These are phyloP conservation scores for Plasmopara muralis DNA, from an alignment of 352 stramenopile genomes.

Conservation along the genomic window DNA sequence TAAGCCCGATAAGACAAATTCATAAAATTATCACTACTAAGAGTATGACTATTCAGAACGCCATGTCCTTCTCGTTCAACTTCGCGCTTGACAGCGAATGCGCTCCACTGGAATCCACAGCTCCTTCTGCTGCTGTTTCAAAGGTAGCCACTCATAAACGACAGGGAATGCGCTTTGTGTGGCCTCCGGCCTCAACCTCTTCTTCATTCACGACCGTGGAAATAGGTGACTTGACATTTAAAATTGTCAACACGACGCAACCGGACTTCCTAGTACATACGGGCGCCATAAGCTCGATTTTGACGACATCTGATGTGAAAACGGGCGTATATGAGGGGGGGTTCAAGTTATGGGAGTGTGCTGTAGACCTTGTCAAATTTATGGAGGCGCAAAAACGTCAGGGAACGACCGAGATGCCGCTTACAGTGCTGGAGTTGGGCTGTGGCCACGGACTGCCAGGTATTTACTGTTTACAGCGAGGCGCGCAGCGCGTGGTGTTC, in stretches of 20 bases:
- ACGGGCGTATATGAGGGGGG: conserved; percentile 80
- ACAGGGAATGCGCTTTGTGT: conserved; percentile 49
- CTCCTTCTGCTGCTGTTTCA: neutral
- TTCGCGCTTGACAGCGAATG: conserved; percentile 34
- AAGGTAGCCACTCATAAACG: conserved; percentile 23
- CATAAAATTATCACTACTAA: neutral
- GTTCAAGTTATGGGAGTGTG: conserved; percentile 85
- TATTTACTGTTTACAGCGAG: conserved; percentile 65
- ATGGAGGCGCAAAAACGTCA: conserved; percentile 27
- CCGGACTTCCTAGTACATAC: conserved; percentile 42
- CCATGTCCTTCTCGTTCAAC: conserved; percentile 57
- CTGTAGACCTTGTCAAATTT: conserved; percentile 62
- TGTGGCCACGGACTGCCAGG: conserved; percentile 74
- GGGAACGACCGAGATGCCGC: conserved; percentile 16
- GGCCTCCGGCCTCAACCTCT: conserved; percentile 2
- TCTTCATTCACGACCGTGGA: conserved; percentile 16
- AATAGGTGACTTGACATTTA: conserved; percentile 35
- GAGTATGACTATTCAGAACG: neutral
- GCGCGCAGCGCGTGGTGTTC: conserved; percentile 61
- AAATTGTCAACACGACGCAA: conserved; percentile 60
- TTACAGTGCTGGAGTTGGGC: conserved; percentile 61
- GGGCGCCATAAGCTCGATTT: conserved; percentile 52
- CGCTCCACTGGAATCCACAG: neutral
- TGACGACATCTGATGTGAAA: conserved; percentile 70
- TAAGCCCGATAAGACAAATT: no score